phyloP scores from a whole-genome alignment of 1,284 basidiomycete genomes.

The Malassezia vespertilionis region DNA sequence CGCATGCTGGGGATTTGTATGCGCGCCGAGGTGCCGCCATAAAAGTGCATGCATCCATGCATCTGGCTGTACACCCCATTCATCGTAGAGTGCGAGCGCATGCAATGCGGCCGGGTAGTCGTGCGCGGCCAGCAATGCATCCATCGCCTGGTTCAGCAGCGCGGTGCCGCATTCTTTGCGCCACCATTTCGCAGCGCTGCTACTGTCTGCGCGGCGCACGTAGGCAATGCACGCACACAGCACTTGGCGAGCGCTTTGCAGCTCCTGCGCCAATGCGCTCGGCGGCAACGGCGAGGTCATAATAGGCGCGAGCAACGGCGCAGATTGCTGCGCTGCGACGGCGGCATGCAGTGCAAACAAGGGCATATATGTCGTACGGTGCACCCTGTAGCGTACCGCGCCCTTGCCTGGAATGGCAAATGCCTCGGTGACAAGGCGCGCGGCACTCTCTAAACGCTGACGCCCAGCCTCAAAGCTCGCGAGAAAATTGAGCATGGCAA shows the following conservation, averaged over 20 bases:
- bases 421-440: constrained; percentile 3
- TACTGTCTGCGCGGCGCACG: not conserved
- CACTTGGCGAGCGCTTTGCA: not conserved
- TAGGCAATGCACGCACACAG: not conserved
- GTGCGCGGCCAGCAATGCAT: not conserved
- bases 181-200: not conserved
- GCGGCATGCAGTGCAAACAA: constrained; percentile 7
- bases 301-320: not conserved
- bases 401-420: not conserved
- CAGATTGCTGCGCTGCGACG: not conserved
- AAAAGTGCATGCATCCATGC: constrained; percentile 1
- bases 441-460: not conserved
- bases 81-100: not conserved
- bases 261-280: not conserved
- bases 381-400: not conserved
- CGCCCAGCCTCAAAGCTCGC: constrained; percentile 13
- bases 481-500: constrained; percentile 14
- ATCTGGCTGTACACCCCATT: not conserved
- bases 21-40: constrained; percentile 5
- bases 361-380: not conserved
- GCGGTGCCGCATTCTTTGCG: not conserved
- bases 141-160: constrained; percentile 8
- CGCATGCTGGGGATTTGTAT: not conserved
- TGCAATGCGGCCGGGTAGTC: constrained; percentile 7
- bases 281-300: not conserved